Base-by-base conservation (phyloP, 2,329 filamentous ascomycete genomes). In the Alternaria sp. region DNA sequence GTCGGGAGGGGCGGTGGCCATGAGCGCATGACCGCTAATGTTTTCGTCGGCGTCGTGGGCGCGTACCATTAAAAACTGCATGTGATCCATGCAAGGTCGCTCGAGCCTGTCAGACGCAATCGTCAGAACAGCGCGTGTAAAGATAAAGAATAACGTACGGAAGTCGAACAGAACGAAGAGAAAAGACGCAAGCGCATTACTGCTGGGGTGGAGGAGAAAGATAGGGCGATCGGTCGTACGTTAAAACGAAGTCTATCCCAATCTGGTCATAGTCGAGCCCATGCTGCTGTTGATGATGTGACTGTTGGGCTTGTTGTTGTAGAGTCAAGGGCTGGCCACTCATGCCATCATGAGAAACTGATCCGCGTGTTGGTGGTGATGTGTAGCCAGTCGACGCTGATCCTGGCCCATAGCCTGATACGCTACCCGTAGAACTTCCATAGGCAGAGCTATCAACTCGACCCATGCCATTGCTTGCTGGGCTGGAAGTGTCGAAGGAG, bases 21-120 rank as follows among this genome's bases (percentile, higher is more conserved):
- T 98, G 67, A 98, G 83, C 5, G 92, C 94, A 78, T 99, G 95
- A 41, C 94, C 95, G 66, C 91, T 94, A 42, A 91, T 72, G 38
- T 60, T 67, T 65, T 90, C 89, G 54, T 81, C 80, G 58, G 78
- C 73, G 59, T 81, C 83, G 76, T 83, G 78, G 63, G 82, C 85
- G 60, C 83, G 81, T 58, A 85, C 89, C 68, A 94, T 83, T 62
- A 96, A 84, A 80, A 89, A 92, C 69, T 93, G 91, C 81, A 94
- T 86, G 79, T 97, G 93, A 70, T 93, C 89, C 87, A 96, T 96
- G 84, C 95, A 98, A 53, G 94, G 92, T 76, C 90, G 91, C 83
- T 97, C 94, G 79, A 96, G 91, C 91, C 90, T 85, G 77, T 57
- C 58, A 61, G 57, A 63, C 63, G 59, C 58, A 55, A 48, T 65